Percentiles rank a stretch among this genome's conserved stretches.
These are phyloP conservation scores for Aulographum hederae DNA, from an alignment of 2,329 filamentous ascomycete genomes.

Conservation along the genomic window DNA sequence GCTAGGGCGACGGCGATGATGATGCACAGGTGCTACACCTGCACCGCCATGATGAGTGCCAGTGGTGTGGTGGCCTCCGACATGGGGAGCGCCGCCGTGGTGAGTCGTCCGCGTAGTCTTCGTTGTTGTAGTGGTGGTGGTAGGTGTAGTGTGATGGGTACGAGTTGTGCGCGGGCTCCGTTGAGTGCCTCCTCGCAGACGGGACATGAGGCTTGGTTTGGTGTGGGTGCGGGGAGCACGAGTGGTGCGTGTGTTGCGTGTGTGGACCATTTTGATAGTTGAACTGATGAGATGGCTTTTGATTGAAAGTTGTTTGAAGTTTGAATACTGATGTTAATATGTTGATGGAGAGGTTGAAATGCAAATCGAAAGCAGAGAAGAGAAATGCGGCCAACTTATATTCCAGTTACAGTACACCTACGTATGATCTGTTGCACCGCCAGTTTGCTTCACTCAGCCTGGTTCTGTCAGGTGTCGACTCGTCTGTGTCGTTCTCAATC, in stretches of 20 bases:
- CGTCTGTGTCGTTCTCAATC: no score
- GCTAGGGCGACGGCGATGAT: conserved; percentile 48
- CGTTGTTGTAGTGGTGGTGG: conserved; percentile 8
- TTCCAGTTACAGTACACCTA: no score
- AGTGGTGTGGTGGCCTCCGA: background rate
- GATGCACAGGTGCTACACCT: conserved; percentile 16
- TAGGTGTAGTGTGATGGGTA: conserved; percentile 2
- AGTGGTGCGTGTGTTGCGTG: background rate
- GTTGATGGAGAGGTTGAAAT: no score
- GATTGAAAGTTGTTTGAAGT: no score
- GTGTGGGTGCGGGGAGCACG: background rate
- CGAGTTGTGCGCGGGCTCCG: background rate
- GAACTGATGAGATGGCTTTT: no score
- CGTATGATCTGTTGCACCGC: no score
- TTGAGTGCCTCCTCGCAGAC: background rate
- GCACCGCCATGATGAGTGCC: conserved; percentile 12
- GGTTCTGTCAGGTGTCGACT: no score
- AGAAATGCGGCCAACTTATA: no score
- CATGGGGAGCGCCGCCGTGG: background rate
- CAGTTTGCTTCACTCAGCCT: no score
- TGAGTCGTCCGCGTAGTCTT: conserved; percentile 6
- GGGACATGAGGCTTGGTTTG: background rate
- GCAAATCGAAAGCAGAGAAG: no score
- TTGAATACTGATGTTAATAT: no score
- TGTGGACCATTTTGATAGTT: no score